These are phyloP conservation scores for Zopfochytrium polystomum DNA, from an alignment of 371 early-diverging fungal species.

Conservation along the genomic window DNA sequence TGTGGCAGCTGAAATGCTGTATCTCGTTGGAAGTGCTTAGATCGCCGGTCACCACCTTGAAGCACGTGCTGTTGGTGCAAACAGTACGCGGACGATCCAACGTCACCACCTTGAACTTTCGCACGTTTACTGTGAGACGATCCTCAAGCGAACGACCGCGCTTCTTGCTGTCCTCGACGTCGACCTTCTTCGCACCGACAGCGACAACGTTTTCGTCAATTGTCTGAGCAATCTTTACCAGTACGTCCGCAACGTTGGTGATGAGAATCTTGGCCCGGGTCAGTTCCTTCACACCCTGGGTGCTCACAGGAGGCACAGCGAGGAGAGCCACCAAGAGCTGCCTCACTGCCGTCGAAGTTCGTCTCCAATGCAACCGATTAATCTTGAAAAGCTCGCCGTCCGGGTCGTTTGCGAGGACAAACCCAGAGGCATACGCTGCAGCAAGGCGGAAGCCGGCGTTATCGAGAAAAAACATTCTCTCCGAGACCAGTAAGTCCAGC, in stretches of 20 bases:
- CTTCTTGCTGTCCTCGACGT: too few species aligned
- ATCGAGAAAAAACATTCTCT: constrained; percentile 1
- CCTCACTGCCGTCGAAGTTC: neutral
- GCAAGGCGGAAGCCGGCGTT: constrained; percentile 1
- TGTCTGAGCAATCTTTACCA: neutral
- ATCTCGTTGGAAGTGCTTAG: too few species aligned
- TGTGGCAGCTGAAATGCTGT: too few species aligned
- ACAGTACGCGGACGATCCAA: too few species aligned
- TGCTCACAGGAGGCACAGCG: neutral
- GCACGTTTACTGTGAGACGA: too few species aligned
- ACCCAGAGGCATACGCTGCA: neutral
- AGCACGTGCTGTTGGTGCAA: neutral
- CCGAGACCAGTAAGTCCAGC: neutral
- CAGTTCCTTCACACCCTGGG: neutral
- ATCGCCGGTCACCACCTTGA: too few species aligned
- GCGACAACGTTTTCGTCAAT: neutral
- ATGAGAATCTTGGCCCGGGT: neutral
- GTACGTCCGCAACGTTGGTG: neutral
- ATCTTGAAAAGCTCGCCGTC: neutral
- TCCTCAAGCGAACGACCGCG: too few species aligned
- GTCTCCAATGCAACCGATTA: constrained; percentile 1
- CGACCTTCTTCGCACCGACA: neutral
- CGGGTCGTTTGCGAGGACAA: neutral
- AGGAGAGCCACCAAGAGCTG: neutral
- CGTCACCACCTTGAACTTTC: neutral